Conservation (phyloP, 2,329 filamentous ascomycete species). For the Fusarium armeniacum region DNA sequence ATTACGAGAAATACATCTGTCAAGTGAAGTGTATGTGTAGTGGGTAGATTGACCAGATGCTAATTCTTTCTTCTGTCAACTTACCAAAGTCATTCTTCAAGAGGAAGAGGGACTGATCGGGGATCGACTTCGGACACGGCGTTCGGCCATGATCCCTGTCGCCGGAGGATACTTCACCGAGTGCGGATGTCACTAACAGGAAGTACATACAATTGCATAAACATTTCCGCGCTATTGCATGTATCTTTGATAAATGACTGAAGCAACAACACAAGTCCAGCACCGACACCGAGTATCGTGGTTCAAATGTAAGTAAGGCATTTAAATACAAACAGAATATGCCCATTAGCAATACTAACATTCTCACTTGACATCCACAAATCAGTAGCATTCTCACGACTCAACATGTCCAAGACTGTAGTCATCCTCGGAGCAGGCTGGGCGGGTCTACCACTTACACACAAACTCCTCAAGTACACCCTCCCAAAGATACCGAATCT, state of each 20-base stretch:
- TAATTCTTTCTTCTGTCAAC: not conserved
- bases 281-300: conserved; percentile 22
- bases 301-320: conserved; percentile 5
- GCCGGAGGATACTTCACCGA: conserved; percentile 17
- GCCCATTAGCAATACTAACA: accelerated
- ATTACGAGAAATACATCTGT: not conserved
- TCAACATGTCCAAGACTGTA: conserved; percentile 63
- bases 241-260: conserved; percentile 1
- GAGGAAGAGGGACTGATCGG: conserved; percentile 21
- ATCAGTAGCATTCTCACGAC: not conserved
- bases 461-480: conserved; percentile 66
- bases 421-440: conserved; percentile 67
- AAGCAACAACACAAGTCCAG: not conserved
- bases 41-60: not conserved
- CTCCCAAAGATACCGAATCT: conserved; percentile 57
- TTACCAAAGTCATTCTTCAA: not conserved
- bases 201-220: not conserved
- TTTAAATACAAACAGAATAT: not conserved
- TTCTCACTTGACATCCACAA: not conserved
- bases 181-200: conserved; percentile 24
- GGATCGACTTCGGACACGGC: conserved; percentile 50
- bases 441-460: conserved; percentile 65
- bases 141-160: conserved; percentile 47
- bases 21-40: not conserved
- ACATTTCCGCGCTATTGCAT: accelerated